Evolutionary conservation across 495 filamentous ascomycete species (phyloP), one percentile per base, ranked within the genome.

Genomic region (Neurospora sp.): DNA sequence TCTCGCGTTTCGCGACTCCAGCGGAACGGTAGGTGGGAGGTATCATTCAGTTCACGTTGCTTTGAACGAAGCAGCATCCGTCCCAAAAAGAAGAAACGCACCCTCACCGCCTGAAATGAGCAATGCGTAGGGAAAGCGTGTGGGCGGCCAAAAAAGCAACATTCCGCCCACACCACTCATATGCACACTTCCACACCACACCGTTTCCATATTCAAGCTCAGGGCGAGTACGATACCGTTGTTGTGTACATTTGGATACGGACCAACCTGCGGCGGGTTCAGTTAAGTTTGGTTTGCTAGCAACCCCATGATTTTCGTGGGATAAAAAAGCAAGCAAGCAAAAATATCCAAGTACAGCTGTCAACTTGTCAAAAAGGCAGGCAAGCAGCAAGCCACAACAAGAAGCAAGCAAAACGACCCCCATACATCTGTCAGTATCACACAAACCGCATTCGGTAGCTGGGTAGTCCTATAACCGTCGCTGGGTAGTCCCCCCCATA

Each of bases 41-140:
- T 14, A 66, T 35, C 54, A 66, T 31, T 62, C 6, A 31, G 35
- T 31, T 62, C 6, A 31, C 14, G 54, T 66, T 37, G 27, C 54
- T 66, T 66, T 35, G 3, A 31, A 14, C 1, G 27, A 16, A 66
- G 27, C 27, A 66, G 3, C 54, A 66, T 62, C 27, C 27, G 54
- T 31, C 14, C 14, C 20, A 18, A 66, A 37, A 66, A 35, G 12
- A 35, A 35, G 14, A 35, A 66, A 66, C 20, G 54, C 6, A 66
- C 54, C 72, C 74, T 78, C 75, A 77, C 76, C 76, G 77, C 77
- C 74, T 74, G 72, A 70, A 70, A 71, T 66, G 73, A 42, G 35
- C 59, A 35, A 23, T 46, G 62, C 41, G 40, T n/a, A 42, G 27
- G 14, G 27, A 62, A 35, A 37, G 27, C 14, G 27, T 66, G 54